A percentile compares a stretch with the other conserved stretches of the same genome.
phyloP scores from a whole-genome alignment of 257 asterid species.

The Nicotiana otophora region DNA sequence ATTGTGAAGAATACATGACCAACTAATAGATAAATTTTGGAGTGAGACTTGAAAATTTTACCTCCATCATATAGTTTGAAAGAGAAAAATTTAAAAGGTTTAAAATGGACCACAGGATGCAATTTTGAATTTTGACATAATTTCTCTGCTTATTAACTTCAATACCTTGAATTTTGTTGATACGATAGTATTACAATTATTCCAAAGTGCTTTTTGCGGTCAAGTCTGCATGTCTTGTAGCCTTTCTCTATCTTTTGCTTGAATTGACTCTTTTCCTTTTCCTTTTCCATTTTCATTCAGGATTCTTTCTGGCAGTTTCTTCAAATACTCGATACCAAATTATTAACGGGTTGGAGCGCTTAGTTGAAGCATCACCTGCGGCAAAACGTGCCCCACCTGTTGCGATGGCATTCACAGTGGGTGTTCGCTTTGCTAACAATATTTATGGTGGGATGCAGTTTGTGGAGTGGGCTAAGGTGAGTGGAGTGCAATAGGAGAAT shows the following conservation, averaged over 20 bases:
- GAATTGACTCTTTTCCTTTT: not conserved
- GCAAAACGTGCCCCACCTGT: slow-evolving; percentile 71
- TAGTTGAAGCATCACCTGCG: slow-evolving; percentile 68
- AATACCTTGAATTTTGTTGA: not conserved
- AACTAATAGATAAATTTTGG: not conserved
- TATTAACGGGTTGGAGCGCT: slow-evolving; percentile 66
- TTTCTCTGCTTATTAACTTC: too few species aligned
- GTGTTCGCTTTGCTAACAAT: slow-evolving; percentile 78
- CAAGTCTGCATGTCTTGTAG: not conserved
- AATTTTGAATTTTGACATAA: not conserved
- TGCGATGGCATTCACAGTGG: slow-evolving; percentile 84
- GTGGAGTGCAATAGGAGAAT: slow-evolving; percentile 64
- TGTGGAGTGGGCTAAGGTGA: slow-evolving; percentile 85
- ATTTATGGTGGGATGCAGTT: slow-evolving; percentile 93
- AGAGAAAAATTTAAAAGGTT: not conserved
- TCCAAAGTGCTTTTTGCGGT: not conserved
- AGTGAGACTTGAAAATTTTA: not conserved
- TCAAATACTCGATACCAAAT: slow-evolving; percentile 87
- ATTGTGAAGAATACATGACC: not conserved
- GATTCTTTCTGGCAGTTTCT: slow-evolving; percentile 78
- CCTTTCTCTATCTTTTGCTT: not conserved
- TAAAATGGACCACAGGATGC: not conserved
- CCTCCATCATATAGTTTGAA: not conserved
- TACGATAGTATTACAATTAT: not conserved
- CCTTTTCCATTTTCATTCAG: slow-evolving; percentile 22